These are phyloP conservation scores for Gautieria morchelliformis DNA, from an alignment of 768 basidiomycete species.

Conservation along the genomic window DNA sequence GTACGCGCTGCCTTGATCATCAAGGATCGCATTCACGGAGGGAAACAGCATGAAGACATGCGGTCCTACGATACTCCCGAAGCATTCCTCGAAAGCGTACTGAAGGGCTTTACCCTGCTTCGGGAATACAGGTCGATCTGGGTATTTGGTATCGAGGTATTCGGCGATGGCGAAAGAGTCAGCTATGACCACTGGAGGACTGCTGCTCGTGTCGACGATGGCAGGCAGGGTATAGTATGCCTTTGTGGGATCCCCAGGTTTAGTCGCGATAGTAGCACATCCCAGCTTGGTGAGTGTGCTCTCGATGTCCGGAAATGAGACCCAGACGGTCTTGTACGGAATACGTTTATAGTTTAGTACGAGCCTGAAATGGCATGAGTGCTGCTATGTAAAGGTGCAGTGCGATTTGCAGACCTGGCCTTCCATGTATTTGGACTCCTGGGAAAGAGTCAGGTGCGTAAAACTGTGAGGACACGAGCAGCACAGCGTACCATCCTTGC, in stretches of 20 bases:
- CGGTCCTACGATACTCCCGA: constrained; percentile 57
- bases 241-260: constrained; percentile 32
- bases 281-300: constrained; percentile 31
- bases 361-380: constrained; percentile 33
- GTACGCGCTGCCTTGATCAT: constrained; percentile 43
- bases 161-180: constrained; percentile 57
- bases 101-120: constrained; percentile 63
- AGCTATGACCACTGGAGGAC: constrained; percentile 44
- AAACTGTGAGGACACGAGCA: no score
- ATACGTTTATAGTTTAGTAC: constrained; percentile 73
- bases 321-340: constrained; percentile 58
- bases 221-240: constrained; percentile 61
- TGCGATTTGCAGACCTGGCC: constrained; percentile 35
- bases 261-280: constrained; percentile 25
- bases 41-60: constrained; percentile 64
- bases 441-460: no score
- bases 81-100: constrained; percentile 54
- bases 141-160: constrained; percentile 60
- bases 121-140: constrained; percentile 61
- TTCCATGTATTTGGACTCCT: constrained; percentile 59
- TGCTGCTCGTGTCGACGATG: constrained; percentile 44
- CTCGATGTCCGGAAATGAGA: constrained; percentile 65
- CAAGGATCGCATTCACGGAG: constrained; percentile 50
- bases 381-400: neutral
- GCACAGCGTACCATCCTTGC: constrained; percentile 44